phyloP scores from a whole-genome alignment of 768 basidiomycete species.

The Boletus coccyginus region DNA sequence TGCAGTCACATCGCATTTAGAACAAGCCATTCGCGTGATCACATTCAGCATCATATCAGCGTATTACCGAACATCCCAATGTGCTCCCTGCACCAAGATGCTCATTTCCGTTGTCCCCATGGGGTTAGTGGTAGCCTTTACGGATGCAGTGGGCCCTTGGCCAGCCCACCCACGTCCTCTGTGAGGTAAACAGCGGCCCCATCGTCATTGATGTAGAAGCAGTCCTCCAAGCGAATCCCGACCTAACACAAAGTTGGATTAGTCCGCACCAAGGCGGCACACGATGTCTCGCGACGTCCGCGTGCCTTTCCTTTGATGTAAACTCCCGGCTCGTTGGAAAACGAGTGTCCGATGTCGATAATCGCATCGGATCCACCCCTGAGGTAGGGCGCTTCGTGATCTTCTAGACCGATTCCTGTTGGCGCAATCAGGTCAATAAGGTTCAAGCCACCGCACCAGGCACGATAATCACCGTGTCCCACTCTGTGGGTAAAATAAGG shows the following conservation, averaged over 20 bases:
- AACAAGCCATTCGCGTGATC: neutral
- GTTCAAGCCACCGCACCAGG: conserved; percentile 7
- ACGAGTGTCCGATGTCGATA: conserved; percentile 65
- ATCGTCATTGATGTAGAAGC: conserved; percentile 61
- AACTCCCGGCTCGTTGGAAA: conserved; percentile 79
- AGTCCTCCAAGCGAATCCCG: conserved; percentile 83
- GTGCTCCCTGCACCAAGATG: neutral
- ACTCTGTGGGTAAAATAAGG: conserved; percentile 77
- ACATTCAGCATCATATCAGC: neutral
- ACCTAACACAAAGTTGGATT: conserved; percentile 40
- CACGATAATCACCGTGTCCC: conserved; percentile 60
- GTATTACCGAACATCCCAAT: neutral
- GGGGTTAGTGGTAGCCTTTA: conserved; percentile 21
- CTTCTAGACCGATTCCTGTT: conserved; percentile 79
- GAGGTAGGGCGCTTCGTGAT: conserved; percentile 79
- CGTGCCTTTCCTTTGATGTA: conserved; percentile 68
- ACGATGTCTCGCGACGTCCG: neutral
- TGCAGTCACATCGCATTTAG: neutral
- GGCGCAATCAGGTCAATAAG: conserved; percentile 10
- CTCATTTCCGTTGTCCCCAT: conserved; percentile 24
- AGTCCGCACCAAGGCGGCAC: neutral
- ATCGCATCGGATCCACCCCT: conserved; percentile 61
- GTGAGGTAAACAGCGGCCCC: conserved; percentile 62
- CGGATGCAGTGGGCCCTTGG: conserved; percentile 36
- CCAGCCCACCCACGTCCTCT: conserved; percentile 58